Evolutionary conservation across 352 stramenopile genomes (phyloP).

Genomic region (Aphanomyces cochlioides): DNA sequence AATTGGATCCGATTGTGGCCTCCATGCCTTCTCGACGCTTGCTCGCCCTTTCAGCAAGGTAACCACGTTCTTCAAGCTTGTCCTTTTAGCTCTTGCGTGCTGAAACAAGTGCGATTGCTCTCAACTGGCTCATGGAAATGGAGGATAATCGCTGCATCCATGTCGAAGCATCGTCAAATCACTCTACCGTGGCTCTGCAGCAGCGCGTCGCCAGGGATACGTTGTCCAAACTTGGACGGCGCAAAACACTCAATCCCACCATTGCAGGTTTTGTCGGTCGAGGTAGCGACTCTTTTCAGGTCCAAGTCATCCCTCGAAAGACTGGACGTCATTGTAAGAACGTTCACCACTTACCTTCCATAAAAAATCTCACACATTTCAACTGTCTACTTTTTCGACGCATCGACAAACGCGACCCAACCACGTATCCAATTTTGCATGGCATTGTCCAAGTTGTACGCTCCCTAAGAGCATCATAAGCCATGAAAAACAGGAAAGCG

Average conservation of each 20-base stretch:
- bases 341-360: too few species aligned
- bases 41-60: constrained; percentile 22
- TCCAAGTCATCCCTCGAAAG: too few species aligned
- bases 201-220: constrained; percentile 2
- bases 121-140: constrained; percentile 29
- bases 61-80: not conserved
- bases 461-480: constrained; percentile 6
- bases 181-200: not conserved
- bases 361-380: too few species aligned
- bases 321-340: too few species aligned
- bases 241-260: too few species aligned
- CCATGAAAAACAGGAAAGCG: not conserved
- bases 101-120: constrained; percentile 21
- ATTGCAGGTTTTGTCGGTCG: too few species aligned
- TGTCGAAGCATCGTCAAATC: constrained; percentile 11
- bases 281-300: too few species aligned
- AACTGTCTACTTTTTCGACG: constrained; percentile 3
- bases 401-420: constrained; percentile 22
- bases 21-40: constrained; percentile 21
- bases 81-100: not conserved
- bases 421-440: constrained; percentile 19
- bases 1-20: constrained; percentile 15
- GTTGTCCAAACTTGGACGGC: constrained; percentile 22
- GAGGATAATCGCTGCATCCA: constrained; percentile 15
- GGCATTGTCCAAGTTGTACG: constrained; percentile 10